Percentiles rank a stretch among this genome's conserved stretches.
These are phyloP conservation scores for Pseudopyricularia cyperi DNA, from an alignment of 2,329 filamentous ascomycete species.

Conservation along the genomic window DNA sequence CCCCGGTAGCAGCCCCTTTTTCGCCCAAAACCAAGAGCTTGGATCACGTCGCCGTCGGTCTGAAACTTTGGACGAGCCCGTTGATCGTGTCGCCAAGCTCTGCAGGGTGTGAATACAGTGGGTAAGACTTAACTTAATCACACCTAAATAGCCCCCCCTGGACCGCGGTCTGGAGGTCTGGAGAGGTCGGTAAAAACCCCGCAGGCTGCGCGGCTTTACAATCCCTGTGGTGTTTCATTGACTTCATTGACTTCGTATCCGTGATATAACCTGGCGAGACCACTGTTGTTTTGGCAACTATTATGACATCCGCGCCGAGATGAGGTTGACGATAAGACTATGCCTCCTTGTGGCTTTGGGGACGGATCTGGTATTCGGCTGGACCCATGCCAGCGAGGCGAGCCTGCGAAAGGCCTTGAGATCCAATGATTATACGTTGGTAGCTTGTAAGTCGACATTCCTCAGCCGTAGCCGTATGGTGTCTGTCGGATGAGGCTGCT, in stretches of 20 bases:
- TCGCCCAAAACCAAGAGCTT: background rate
- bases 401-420: conserved; percentile 4
- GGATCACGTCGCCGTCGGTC: background rate
- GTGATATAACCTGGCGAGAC: background rate
- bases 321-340: background rate
- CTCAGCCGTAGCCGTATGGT: too few relatives aligned
- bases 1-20: background rate
- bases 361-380: conserved; percentile 5
- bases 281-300: background rate
- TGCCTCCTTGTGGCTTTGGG: background rate
- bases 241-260: too few relatives aligned
- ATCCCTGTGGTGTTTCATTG: too few relatives aligned
- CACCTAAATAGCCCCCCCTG: too few relatives aligned
- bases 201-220: too few relatives aligned
- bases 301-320: background rate
- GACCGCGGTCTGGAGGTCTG: too few relatives aligned
- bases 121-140: background rate
- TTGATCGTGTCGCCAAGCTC: background rate
- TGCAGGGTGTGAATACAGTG: too few relatives aligned
- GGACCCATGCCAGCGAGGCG: conserved; percentile 10
- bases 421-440: conserved; percentile 11
- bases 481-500: background rate
- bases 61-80: background rate
- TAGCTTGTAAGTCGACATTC: conserved; percentile 17
- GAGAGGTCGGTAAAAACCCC: too few relatives aligned